phyloP scores from a whole-genome alignment of 345 rosid genomes.

The Arabidopsis arenosa region DNA sequence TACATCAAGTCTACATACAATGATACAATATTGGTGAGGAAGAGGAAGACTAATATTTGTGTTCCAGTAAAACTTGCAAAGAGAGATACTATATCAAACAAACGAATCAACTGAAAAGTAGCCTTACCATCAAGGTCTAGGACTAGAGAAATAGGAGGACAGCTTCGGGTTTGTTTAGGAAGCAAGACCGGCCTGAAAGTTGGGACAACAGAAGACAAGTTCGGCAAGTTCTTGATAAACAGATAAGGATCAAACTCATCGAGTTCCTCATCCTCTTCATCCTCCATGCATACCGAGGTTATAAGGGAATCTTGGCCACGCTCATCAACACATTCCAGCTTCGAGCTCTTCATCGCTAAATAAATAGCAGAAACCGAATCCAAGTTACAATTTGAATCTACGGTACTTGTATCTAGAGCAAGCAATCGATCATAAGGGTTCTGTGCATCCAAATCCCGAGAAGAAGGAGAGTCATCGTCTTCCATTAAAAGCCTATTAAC shows the following conservation, averaged over 20 bases:
- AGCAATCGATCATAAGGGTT: constrained; percentile 50
- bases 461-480: constrained; percentile 44
- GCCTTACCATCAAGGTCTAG: constrained; percentile 94
- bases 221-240: constrained; percentile 93
- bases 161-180: constrained; percentile 96
- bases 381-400: constrained; percentile 49
- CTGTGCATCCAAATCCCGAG: constrained; percentile 46
- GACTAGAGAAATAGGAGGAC: constrained; percentile 92
- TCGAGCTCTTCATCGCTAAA: constrained; percentile 94
- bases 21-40: not conserved
- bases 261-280: constrained; percentile 73
- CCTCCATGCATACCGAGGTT: constrained; percentile 67
- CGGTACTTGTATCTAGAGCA: constrained; percentile 48
- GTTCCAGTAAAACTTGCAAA: not conserved
- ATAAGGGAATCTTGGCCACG: constrained; percentile 76
- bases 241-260: constrained; percentile 95
- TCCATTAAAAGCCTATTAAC: constrained; percentile 44
- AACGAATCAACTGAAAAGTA: constrained; percentile 11
- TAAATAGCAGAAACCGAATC: constrained; percentile 90
- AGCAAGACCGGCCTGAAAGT: constrained; percentile 83
- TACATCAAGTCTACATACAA: constrained; percentile 1
- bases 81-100: not conserved
- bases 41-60: not conserved
- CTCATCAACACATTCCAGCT: constrained; percentile 92
- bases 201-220: constrained; percentile 83